Evolutionary conservation across 768 basidiomycete species (phyloP).

Genomic region (Sarcomyxa edulis): DNA sequence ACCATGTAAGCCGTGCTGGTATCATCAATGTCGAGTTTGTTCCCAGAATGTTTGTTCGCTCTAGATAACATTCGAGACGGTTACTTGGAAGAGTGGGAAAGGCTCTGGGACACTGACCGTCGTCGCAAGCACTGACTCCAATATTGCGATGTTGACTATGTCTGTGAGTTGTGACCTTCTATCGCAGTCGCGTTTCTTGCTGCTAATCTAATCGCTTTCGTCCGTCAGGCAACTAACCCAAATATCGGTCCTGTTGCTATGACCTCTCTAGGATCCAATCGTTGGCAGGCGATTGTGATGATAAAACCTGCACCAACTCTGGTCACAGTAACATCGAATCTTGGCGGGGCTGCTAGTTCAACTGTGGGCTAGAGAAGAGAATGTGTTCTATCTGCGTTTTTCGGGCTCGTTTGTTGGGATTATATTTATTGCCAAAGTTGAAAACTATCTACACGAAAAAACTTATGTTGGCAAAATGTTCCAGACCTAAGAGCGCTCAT

Average conservation of each 20-base stretch:
- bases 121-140: conserved; percentile 9
- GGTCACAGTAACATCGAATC: conserved; percentile 13
- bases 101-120: conserved; percentile 13
- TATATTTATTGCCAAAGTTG: no score
- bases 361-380: no score
- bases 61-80: conserved; percentile 10
- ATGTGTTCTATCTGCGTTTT: no score
- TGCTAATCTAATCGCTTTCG: neutral
- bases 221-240: conserved; percentile 10
- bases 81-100: conserved; percentile 13
- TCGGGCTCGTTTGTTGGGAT: no score
- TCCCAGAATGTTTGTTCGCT: no score
- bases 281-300: conserved; percentile 9
- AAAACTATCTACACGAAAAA: no score
- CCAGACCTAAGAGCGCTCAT: no score
- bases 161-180: conserved; percentile 8
- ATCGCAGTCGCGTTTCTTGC: neutral
- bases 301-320: conserved; percentile 12
- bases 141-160: conserved; percentile 10
- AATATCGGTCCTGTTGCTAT: conserved; percentile 9
- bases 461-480: no score
- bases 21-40: neutral
- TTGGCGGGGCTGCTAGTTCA: conserved; percentile 9
- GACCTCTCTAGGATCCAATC: conserved; percentile 9
- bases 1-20: conserved; percentile 5